Evolutionary conservation across 2,329 filamentous ascomycete species (phyloP).

Genomic region (Gaeumannomyces tritici): DNA sequence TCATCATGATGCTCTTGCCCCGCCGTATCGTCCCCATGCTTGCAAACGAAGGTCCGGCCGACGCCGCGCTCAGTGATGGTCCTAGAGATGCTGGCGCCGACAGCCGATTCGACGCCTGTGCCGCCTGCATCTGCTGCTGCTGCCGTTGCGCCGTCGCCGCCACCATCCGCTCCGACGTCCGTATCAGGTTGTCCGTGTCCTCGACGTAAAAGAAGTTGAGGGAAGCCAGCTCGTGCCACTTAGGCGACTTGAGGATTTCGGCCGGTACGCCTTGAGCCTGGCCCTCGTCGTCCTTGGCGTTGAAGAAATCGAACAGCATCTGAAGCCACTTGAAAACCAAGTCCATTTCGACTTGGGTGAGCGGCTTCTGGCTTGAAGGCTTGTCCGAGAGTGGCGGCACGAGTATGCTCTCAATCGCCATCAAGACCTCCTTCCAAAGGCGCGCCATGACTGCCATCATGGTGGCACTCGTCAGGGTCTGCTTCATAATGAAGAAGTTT

Average conservation of each 20-base stretch:
- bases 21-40: conserved; percentile 59
- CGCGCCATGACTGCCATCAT: conserved; percentile 98
- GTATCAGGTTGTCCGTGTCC: conserved; percentile 78
- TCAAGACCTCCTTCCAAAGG: conserved; percentile 93
- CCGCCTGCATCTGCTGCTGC: conserved; percentile 55
- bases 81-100: conserved; percentile 53
- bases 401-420: conserved; percentile 80
- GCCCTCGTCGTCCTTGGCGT: conserved; percentile 75
- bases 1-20: conserved; percentile 82
- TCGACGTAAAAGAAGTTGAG: conserved; percentile 99
- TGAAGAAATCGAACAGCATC: conserved; percentile 88
- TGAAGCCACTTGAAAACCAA: conserved; percentile 93
- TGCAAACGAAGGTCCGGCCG: conserved; percentile 43
- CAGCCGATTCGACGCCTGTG: conserved; percentile 46
- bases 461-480: conserved; percentile 86
- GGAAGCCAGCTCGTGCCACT: conserved; percentile 94
- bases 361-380: conserved; percentile 71
- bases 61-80: conserved; percentile 39
- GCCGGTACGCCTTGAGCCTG: conserved; percentile 81
- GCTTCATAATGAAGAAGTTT: conserved; percentile 98
- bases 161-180: conserved; percentile 94
- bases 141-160: conserved; percentile 69
- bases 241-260: conserved; percentile 89
- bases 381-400: conserved; percentile 95
- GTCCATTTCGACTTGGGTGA: conserved; percentile 82